phyloP scores from a whole-genome alignment of 371 early-diverging fungal genomes.

The Rhizomucor pusillus region DNA sequence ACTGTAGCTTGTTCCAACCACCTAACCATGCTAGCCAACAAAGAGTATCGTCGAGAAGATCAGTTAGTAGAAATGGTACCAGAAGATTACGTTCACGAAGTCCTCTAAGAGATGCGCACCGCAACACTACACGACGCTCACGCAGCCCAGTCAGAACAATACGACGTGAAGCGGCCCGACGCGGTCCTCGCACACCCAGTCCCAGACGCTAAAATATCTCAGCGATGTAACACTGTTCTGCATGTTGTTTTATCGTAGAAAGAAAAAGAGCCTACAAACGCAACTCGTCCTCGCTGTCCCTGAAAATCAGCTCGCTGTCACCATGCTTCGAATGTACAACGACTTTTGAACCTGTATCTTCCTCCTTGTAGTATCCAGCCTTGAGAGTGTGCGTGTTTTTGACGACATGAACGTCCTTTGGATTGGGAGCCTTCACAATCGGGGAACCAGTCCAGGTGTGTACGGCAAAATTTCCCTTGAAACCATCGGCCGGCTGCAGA shows the following conservation, averaged over 20 bases:
- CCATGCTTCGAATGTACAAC: slow-evolving; percentile 19
- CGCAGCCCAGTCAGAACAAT: not conserved
- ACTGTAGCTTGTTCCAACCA: no score
- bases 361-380: slow-evolving; percentile 22
- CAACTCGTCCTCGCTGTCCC: not conserved
- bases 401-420: slow-evolving; percentile 21
- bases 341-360: slow-evolving; percentile 11
- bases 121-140: not conserved
- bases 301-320: slow-evolving; percentile 13
- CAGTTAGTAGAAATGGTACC: no score
- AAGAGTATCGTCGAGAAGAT: no score
- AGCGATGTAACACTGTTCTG: not conserved
- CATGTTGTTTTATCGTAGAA: not conserved
- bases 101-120: not conserved
- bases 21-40: no score
- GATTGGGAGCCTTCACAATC: slow-evolving; percentile 17
- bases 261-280: not conserved
- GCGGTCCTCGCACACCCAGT: not conserved
- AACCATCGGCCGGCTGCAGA: slow-evolving; percentile 15
- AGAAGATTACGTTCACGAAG: no score
- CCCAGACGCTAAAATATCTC: not conserved
- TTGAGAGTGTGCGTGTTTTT: slow-evolving; percentile 14
- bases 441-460: slow-evolving; percentile 11
- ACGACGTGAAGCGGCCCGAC: slow-evolving; percentile 1
- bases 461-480: slow-evolving; percentile 16